Percentiles rank a stretch among this genome's conserved stretches.
Conservation (phyloP, 2,329 filamentous ascomycete species). For the Verticillium dahliae region DNA sequence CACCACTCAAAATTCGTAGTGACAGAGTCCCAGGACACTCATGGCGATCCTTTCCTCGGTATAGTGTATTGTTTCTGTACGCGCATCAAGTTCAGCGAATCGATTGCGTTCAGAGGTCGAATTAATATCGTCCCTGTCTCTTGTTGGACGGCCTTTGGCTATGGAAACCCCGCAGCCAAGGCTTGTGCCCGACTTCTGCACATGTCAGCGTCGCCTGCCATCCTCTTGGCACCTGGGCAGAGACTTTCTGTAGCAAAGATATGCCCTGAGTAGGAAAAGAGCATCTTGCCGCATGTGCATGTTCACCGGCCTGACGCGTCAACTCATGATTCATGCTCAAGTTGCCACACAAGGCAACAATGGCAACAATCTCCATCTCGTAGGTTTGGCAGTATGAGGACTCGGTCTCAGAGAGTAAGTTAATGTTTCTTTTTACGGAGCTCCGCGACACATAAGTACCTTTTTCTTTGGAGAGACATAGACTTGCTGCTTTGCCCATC, state of each 20-base stretch:
- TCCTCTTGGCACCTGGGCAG: neutral
- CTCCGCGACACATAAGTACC: neutral
- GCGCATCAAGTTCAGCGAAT: neutral
- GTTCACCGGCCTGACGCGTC: neutral
- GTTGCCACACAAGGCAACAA: neutral
- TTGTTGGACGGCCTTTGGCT: neutral
- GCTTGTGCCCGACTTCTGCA: neutral
- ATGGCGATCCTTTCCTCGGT: neutral
- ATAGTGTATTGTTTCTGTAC: neutral
- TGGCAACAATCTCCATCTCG: neutral
- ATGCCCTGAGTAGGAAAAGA: neutral
- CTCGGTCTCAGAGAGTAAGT: neutral
- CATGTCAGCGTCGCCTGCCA: neutral
- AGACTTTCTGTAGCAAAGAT: neutral
- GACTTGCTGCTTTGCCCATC: neutral
- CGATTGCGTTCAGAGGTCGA: neutral
- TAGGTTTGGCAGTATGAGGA: neutral
- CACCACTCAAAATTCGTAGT: neutral
- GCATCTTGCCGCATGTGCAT: neutral
- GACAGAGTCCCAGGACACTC: neutral
- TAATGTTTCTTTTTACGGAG: neutral
- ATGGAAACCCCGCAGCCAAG: neutral
- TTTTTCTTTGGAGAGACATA: neutral
- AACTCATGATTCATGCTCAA: neutral
- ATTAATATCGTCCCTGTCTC: neutral